Evolutionary conservation across 495 filamentous ascomycete genomes (phyloP).

Genomic region (Aspergillus hancockii): DNA sequence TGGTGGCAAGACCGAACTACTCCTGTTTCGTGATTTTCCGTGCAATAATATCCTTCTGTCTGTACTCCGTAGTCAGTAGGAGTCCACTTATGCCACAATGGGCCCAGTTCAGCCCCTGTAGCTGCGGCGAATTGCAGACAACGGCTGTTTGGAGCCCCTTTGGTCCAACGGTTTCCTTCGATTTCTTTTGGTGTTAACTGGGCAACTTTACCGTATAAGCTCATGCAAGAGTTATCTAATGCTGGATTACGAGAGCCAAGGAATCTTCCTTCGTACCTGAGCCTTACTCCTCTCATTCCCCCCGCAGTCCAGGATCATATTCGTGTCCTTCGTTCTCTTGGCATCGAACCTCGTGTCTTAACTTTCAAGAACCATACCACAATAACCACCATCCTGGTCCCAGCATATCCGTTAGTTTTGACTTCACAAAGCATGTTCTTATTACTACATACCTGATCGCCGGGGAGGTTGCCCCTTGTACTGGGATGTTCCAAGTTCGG

Average conservation of each 20-base stretch:
- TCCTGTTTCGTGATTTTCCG: conserved; percentile 6
- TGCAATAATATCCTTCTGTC: not conserved
- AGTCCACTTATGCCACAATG: conserved; percentile 6
- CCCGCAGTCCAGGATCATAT: conserved; percentile 4
- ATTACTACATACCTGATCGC: not conserved
- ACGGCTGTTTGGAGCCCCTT: conserved; percentile 2
- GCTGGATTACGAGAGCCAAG: not conserved
- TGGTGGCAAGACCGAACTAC: conserved; percentile 1
- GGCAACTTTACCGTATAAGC: not conserved
- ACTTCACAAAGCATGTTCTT: not conserved
- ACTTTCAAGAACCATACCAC: conserved; percentile 17
- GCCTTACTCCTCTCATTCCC: conserved; percentile 1
- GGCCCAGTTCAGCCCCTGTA: conserved; percentile 7
- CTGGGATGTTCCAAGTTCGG: not conserved
- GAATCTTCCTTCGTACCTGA: not conserved
- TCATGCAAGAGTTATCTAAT: not conserved
- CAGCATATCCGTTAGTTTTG: not conserved
- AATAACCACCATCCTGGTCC: too few species aligned
- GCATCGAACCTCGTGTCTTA: conserved; percentile 7
- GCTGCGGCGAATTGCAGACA: conserved; percentile 1
- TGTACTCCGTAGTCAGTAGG: not conserved
- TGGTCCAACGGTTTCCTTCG: not conserved
- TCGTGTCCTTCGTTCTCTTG: conserved; percentile 12
- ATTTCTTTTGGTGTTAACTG: not conserved
- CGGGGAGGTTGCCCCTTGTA: not conserved